Evolutionary conservation across 192 early-diverging fungal species (phyloP), one percentile per base, ranked within the genome.

Genomic region (Allomyces javanicus): DNA sequence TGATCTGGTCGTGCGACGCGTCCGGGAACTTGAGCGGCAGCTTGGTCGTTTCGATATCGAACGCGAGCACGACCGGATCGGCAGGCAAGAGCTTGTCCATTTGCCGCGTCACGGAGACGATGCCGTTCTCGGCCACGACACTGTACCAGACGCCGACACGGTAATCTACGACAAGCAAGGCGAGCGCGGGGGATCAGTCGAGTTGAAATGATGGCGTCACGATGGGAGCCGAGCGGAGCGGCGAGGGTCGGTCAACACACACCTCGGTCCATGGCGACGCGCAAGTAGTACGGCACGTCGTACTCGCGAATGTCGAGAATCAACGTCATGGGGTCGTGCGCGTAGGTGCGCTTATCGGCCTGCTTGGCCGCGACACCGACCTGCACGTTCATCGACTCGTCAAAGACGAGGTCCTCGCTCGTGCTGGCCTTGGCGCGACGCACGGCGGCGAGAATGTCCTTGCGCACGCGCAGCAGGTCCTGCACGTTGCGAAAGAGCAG

Each of bases 1-100:
- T 99, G 68, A 99, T 91, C 50, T 82, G 83, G 72, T 99, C 96
- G 33, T 86, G 85, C 4, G 74, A 63, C 0, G 92, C 81, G 67
- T 97, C 96, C 10, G 96, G 96, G 67, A 99, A 99, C 75, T 96
- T 97, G 33, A 99, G 81, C 33, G 96, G 96, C 33, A 92, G 73
- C 73, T 99, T 99, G 33, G 94, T 94, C 0, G 92, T 95, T 77
- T 99, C 96, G 65, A 99, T 99, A 79, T 97, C 94, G 71, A 93
- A 99, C 0, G 94, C 96, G 33, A 97, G 69, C 0, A 97, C 85
- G 0, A 97, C 88, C 1, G 93, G 93, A 43, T 99, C 94, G 0
- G 92, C 89, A 81, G 91, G 90, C 76, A 89, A 83, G 27, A 96
- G 91, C 27, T 89, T 78, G 69, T 97, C 93, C 17, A 78, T 71